These are phyloP conservation scores for Saccharomycopsis sp. DNA, from an alignment of 805 yeast genomes.

Conservation along the genomic window DNA sequence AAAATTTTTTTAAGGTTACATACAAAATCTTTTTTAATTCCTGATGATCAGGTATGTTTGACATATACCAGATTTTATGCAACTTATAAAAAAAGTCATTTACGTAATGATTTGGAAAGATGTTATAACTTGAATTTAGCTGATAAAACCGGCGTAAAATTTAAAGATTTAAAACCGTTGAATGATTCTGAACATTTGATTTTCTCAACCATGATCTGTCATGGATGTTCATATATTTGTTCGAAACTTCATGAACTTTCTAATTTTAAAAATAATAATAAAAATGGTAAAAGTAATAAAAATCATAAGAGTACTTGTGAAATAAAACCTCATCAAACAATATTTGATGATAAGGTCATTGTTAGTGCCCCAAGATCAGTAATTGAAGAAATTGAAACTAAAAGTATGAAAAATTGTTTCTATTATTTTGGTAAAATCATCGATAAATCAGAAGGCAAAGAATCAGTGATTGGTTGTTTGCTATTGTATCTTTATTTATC, in stretches of 20 bases:
- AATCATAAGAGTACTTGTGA: no score
- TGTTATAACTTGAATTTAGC: no score
- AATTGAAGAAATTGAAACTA: conserved; percentile 7
- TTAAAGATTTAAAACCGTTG: not conserved
- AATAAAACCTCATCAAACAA: no score
- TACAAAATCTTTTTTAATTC: conserved; percentile 3
- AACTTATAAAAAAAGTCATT: not conserved
- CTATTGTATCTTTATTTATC: conserved; percentile 10
- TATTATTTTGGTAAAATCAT: conserved; percentile 9
- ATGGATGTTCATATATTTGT: conserved; percentile 9
- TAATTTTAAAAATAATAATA: not conserved
- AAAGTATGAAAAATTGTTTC: conserved; percentile 14
- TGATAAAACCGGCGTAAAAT: not conserved
- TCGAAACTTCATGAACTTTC: not conserved
- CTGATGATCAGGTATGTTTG: conserved; percentile 1
- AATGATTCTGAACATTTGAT: conserved; percentile 12
- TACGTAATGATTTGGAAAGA: no score
- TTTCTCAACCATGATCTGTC: conserved; percentile 10
- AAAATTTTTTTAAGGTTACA: conserved; percentile 2
- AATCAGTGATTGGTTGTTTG: conserved; percentile 8
- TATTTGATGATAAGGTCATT: not conserved
- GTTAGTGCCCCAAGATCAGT: conserved; percentile 2
- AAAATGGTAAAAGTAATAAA: no score
- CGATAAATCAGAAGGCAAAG: conserved; percentile 7
- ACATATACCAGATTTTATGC: conserved; percentile 5